These are phyloP conservation scores for Eucalyptus pumila DNA, from an alignment of 345 rosid species.

Conservation along the genomic window DNA sequence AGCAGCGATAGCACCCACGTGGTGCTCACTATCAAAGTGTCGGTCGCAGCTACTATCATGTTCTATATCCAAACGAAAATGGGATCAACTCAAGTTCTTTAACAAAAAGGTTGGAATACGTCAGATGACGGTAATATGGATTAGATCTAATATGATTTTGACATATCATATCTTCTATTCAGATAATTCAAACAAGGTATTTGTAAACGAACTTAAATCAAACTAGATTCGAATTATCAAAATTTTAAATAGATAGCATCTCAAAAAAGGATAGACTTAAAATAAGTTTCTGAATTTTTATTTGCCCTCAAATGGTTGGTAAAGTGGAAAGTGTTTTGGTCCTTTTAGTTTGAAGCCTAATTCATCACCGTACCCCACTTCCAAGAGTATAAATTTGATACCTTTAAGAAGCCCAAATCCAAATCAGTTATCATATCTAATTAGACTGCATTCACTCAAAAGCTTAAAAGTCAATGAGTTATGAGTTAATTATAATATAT, in stretches of 20 bases:
- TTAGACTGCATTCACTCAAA: neutral
- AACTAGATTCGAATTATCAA: neutral
- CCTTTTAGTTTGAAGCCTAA: neutral
- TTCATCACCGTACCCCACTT: neutral
- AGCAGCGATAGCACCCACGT: conserved; percentile 21
- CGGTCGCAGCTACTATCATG: conserved; percentile 10
- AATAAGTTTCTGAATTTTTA: neutral
- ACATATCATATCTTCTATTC: neutral
- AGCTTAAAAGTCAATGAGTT: neutral
- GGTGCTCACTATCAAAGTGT: conserved; percentile 9
- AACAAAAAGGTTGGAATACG: neutral
- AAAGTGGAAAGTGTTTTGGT: neutral
- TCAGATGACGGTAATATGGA: neutral
- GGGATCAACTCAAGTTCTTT: neutral
- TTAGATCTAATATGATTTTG: neutral
- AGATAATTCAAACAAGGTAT: neutral
- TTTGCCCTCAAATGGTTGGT: neutral
- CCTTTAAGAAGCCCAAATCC: rapidly evolving
- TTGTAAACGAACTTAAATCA: neutral
- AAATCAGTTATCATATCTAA: neutral
- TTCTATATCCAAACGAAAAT: neutral
- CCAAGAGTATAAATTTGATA: neutral
- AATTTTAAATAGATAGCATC: neutral
- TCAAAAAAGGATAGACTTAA: neutral
- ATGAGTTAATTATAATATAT: neutral